phyloP scores from a whole-genome alignment of 2,329 filamentous ascomycete genomes.

The Pseudogymnoascus sp. region DNA sequence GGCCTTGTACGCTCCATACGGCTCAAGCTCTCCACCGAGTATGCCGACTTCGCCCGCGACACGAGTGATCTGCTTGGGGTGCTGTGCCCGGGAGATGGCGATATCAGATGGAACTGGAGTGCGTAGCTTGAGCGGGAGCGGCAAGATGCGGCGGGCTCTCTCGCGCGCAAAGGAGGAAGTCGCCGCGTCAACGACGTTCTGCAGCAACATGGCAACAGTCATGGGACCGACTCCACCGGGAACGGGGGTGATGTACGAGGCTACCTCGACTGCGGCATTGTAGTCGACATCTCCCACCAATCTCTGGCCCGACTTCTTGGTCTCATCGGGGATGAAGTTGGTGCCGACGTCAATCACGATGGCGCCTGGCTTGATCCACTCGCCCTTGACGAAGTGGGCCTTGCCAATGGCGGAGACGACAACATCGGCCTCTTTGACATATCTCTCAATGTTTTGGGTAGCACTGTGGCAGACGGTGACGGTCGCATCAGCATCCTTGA shows the following conservation, averaged over 20 bases:
- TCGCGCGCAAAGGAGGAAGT: constrained; percentile 75
- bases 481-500: constrained; percentile 93
- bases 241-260: constrained; percentile 90
- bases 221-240: constrained; percentile 96
- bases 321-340: constrained; percentile 84
- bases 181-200: constrained; percentile 88
- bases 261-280: constrained; percentile 74
- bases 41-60: constrained; percentile 85
- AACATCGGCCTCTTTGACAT: constrained; percentile 80
- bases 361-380: constrained; percentile 91
- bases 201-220: constrained; percentile 96
- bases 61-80: constrained; percentile 82
- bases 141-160: constrained; percentile 70
- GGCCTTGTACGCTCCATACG: constrained; percentile 90
- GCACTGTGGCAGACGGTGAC: constrained; percentile 94
- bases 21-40: constrained; percentile 80
- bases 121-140: constrained; percentile 74
- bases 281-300: constrained; percentile 95
- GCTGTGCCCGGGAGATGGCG: constrained; percentile 79
- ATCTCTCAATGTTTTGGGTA: constrained; percentile 64
- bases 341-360: constrained; percentile 97
- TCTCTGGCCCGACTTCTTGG: constrained; percentile 85
- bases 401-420: constrained; percentile 88
- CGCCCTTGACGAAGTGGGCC: constrained; percentile 81
- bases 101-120: constrained; percentile 92